Evolutionary conservation across 768 basidiomycete genomes (phyloP).

Genomic region (Amanita thiersii): DNA sequence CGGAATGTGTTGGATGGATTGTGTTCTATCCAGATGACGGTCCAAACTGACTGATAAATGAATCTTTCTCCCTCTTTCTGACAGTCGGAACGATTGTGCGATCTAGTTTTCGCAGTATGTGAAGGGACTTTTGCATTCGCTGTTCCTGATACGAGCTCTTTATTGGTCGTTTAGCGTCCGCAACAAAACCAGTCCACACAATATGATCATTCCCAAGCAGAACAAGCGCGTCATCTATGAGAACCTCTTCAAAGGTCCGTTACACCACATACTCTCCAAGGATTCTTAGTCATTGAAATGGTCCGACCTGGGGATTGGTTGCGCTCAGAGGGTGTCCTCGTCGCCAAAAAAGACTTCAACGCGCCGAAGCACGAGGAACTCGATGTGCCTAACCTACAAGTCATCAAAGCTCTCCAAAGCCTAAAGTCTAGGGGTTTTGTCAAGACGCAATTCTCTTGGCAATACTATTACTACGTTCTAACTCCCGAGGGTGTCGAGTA

Average conservation of each 20-base stretch:
- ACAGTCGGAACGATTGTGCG: constrained; percentile 33
- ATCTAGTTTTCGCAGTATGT: constrained; percentile 30
- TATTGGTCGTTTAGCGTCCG: constrained; percentile 19
- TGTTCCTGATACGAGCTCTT: constrained; percentile 6
- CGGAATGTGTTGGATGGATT: constrained; percentile 30
- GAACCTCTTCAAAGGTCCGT: constrained; percentile 97
- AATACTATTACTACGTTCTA: constrained; percentile 97
- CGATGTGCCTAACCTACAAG: constrained; percentile 61
- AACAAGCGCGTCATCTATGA: constrained; percentile 97
- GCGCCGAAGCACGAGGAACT: constrained; percentile 93
- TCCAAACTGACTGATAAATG: constrained; percentile 17
- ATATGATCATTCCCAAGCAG: constrained; percentile 95
- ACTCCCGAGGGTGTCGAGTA: constrained; percentile 97
- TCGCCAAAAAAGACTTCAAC: constrained; percentile 99
- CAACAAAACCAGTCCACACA: constrained; percentile 29
- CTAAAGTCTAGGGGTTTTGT: constrained; percentile 74
- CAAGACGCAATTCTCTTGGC: constrained; percentile 99
- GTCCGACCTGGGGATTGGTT: not conserved
- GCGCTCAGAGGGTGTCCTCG: constrained; percentile 90
- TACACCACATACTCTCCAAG: not conserved
- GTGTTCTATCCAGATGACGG: constrained; percentile 26
- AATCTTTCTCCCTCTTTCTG: constrained; percentile 10
- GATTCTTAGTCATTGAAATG: not conserved
- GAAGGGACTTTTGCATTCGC: not conserved
- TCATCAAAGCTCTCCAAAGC: constrained; percentile 66